Evolutionary conservation across 2,329 filamentous ascomycete species (phyloP), one percentile per base, ranked within the genome.

Genomic region (Lachnellula cervina): DNA sequence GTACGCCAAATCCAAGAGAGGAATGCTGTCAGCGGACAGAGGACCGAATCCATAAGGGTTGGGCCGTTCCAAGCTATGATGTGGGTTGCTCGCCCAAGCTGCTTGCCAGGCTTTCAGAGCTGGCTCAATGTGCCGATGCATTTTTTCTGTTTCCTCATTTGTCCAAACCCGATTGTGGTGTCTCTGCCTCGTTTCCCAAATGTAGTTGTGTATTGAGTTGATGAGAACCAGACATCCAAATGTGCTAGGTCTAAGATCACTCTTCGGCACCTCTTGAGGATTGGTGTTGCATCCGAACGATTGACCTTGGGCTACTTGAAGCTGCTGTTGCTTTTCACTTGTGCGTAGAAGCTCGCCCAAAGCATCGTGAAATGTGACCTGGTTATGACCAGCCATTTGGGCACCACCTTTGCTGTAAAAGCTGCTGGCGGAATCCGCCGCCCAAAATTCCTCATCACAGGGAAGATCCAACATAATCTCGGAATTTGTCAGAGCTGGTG

Each of bases 201-300:
- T 97, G 71, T 96, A 97, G 65, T 97, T 97, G 74, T 97, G 94
- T 23, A 97, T 78, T 3, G 94, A 92, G 68, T 96, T 93, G 69
- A 97, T 97, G 60, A 99, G 75, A 5, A 97, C 81, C 32, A 97
- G 78, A 69, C 91, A 96, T 8, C 93, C 94, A 70, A 96, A 96
- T 0, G 91, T 92, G 73, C 93, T 97, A 0, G 91, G 90, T 62
- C 82, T 84, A 48, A 94, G 77, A 35, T 90, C 84, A 52, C 77
- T 84, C 61, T 80, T 76, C 1, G 80, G 73, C 1, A 80, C 66
- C 8, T 85, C 80, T 44, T 77, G 74, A 8, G 74, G 58, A 35
- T 75, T 72, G 32, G 73, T 65, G 37, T 69, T 70, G n/a, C 76
- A 73, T 32, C 77, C 76, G 56, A 82, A 80, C 1, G 73, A 59